phyloP scores from a whole-genome alignment of 75 land plant genomes.

The Chamaecyparis obtusa region DNA sequence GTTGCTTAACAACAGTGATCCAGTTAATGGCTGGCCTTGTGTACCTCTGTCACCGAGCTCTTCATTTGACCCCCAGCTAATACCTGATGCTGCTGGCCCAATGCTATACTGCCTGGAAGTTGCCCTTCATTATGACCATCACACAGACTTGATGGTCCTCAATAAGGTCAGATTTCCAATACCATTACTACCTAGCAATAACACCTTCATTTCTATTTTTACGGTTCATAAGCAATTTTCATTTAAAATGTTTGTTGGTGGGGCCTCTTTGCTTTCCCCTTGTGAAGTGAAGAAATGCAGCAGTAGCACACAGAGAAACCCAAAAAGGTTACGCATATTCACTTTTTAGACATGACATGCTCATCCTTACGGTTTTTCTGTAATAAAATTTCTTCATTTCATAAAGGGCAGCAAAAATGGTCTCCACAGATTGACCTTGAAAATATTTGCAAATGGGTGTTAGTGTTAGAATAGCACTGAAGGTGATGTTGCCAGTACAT shows the following conservation, averaged over 20 bases:
- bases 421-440: too few relatives aligned
- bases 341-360: too few relatives aligned
- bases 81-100: slow-evolving; percentile 23
- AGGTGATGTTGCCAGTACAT: not conserved
- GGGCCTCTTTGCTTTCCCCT: not conserved
- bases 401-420: not conserved
- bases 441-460: not conserved
- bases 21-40: slow-evolving; percentile 18
- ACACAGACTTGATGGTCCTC: not conserved
- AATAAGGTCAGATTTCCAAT: not conserved
- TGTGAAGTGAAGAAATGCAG: not conserved
- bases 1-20: slow-evolving; percentile 16
- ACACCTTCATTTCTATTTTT: not conserved
- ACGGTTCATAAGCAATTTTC: too few relatives aligned
- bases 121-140: slow-evolving; percentile 27
- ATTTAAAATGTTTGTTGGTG: not conserved
- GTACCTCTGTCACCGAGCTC: slow-evolving; percentile 8
- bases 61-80: slow-evolving; percentile 12
- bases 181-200: slow-evolving; percentile 21
- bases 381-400: too few relatives aligned
- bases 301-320: not conserved
- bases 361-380: too few relatives aligned
- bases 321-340: too few relatives aligned
- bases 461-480: not conserved
- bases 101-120: slow-evolving; percentile 38